Base-by-base conservation (phyloP, 768 basidiomycete species). In the Leccinum variicolor region DNA sequence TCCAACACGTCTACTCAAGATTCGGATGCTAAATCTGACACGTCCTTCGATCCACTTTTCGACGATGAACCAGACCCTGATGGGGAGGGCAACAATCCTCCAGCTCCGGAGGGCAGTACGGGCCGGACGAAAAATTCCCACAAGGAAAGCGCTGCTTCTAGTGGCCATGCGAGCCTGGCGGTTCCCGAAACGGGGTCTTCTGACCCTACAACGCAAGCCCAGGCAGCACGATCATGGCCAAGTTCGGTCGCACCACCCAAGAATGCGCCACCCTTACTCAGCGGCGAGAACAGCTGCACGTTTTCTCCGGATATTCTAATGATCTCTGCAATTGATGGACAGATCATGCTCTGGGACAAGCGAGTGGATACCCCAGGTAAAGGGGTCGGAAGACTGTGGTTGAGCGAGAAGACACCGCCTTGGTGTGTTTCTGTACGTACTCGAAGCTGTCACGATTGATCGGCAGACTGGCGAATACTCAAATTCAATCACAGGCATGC, bases 371-470 rank as follows among this genome's bases (percentile, higher is more conserved):
- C 78, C 7, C 74, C 81, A 39, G 85, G 87, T 28, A 76, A 71
- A 41, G 90, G 93, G 6, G 89, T 94, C 1, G 94, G 93, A 29
- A 77, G 93, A 62, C 75, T 98, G 54, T 89, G 89, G 84, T 85
- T 92, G 79, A 88, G 86, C 66, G 94, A 95, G 62, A 94, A 91
- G 74, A 92, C 91, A 21, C 93, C 93, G 29, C 93, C 92, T 11
- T 98, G 94, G 94, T 97, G 94, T 73, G 82, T 96, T 66, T 94
- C 94, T 61, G 96, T 98, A 73, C 67, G 85, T 77, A 48, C 53
- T 57, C 46, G 49, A 56, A 26, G 53, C 9, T 50, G 25, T 53
- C 43, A 31, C 11, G 54, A 60, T 56, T 34, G 55, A 49, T 48
- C 50, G 43, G 28, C 17, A 53, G 50, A 56, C 10, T 57, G 23